These are phyloP conservation scores for Metschnikowia cubensis DNA, from an alignment of 805 yeast species.

Conservation along the genomic window DNA sequence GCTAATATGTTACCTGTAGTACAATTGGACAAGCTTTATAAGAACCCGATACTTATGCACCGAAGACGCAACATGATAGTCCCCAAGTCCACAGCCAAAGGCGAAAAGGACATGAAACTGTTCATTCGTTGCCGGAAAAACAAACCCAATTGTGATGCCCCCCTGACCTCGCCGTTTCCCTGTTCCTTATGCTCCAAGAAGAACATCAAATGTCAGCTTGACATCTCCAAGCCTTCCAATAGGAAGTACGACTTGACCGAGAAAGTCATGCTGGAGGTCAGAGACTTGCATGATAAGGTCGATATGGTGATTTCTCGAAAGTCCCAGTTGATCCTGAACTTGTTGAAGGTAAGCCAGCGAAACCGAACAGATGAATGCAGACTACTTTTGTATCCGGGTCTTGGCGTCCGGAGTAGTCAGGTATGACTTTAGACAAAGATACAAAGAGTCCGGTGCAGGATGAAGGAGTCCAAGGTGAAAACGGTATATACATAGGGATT, in stretches of 20 bases:
- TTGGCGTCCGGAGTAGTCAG: too few relatives aligned
- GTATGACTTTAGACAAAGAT: too few relatives aligned
- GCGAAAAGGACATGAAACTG: conserved; percentile 39
- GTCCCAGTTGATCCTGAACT: conserved; percentile 10
- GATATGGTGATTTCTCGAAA: conserved; percentile 12
- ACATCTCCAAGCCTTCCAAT: conserved; percentile 35
- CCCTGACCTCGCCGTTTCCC: conserved; percentile 47
- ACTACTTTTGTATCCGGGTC: too few relatives aligned
- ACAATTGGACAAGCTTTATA: too few relatives aligned
- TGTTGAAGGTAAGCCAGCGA: not conserved
- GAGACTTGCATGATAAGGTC: conserved; percentile 13
- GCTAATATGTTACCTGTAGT: too few relatives aligned
- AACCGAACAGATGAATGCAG: too few relatives aligned
- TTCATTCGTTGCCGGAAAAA: conserved; percentile 64
- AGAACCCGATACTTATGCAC: conserved; percentile 17
- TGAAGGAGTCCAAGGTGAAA: too few relatives aligned
- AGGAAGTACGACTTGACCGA: conserved; percentile 15
- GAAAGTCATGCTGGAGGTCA: conserved; percentile 12
- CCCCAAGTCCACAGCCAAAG: conserved; percentile 12
- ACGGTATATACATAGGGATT: too few relatives aligned
- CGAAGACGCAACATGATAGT: conserved; percentile 12
- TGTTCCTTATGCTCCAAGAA: conserved; percentile 55
- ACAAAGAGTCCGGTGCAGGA: too few relatives aligned
- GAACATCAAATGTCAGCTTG: conserved; percentile 51
- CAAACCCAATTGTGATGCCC: conserved; percentile 63